These are phyloP conservation scores for Holtermanniella nyarrowii DNA, from an alignment of 768 basidiomycete species.

Conservation along the genomic window DNA sequence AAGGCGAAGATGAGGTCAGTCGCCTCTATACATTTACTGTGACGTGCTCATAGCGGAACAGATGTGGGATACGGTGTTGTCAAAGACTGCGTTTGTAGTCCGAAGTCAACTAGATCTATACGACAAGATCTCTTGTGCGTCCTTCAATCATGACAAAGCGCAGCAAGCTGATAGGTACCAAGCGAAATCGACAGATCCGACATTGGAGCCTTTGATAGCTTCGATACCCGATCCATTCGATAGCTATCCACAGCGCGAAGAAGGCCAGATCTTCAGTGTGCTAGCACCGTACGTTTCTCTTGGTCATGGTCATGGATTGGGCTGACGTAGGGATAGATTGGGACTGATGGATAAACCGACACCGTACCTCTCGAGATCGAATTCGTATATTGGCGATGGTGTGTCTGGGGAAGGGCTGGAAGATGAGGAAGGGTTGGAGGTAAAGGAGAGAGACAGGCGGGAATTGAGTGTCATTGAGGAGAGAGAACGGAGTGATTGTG, in stretches of 20 bases:
- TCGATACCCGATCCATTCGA: slow-evolving; percentile 88
- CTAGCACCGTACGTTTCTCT: slow-evolving; percentile 54
- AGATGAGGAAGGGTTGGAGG: slow-evolving; percentile 13
- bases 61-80: slow-evolving; percentile 82
- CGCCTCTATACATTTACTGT: not conserved
- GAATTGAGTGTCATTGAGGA: slow-evolving; percentile 39
- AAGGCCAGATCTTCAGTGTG: slow-evolving; percentile 88
- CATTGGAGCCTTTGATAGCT: slow-evolving; percentile 82
- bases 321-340: not conserved
- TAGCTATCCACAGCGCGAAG: slow-evolving; percentile 74
- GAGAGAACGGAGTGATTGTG: too few relatives aligned
- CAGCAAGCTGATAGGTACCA: slow-evolving; percentile 53
- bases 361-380: too few relatives aligned
- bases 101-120: slow-evolving; percentile 87
- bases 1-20: slow-evolving; percentile 73
- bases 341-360: slow-evolving; percentile 3
- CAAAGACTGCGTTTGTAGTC: slow-evolving; percentile 75
- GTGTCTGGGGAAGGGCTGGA: slow-evolving; percentile 11
- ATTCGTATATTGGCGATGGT: too few relatives aligned
- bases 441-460: slow-evolving; percentile 22
- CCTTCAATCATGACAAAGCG: not conserved
- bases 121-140: slow-evolving; percentile 46
- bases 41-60: slow-evolving; percentile 2
- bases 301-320: not conserved
- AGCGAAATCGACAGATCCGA: slow-evolving; percentile 54